These are phyloP conservation scores for Aeschynomene evenia DNA, from an alignment of 306 rosid genomes.

Conservation along the genomic window DNA sequence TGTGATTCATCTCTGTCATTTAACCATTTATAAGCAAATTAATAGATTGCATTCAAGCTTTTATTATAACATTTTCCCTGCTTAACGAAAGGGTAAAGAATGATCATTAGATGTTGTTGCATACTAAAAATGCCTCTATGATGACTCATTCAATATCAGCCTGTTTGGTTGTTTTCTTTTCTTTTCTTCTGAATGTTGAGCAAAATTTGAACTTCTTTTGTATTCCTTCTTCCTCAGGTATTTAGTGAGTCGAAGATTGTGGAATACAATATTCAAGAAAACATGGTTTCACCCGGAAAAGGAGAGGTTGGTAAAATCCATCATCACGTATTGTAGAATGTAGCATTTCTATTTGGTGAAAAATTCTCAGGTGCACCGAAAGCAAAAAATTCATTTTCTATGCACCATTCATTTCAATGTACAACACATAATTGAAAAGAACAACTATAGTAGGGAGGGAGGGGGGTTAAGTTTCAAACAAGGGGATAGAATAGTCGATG, in stretches of 20 bases:
- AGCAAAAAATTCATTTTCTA: too few relatives aligned
- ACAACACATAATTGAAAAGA: too few relatives aligned
- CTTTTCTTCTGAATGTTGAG: constrained; percentile 1
- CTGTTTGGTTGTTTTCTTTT: background rate
- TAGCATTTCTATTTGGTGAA: background rate
- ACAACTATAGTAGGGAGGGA: too few relatives aligned
- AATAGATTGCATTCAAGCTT: background rate
- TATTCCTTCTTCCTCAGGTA: constrained; percentile 40
- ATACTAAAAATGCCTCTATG: background rate
- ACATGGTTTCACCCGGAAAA: constrained; percentile 59
- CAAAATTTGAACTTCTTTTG: constrained; percentile 1
- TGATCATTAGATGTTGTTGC: constrained; percentile 4
- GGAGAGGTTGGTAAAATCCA: constrained; percentile 62
- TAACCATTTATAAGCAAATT: background rate
- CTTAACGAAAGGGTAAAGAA: background rate
- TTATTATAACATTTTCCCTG: background rate
- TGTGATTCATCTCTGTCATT: background rate
- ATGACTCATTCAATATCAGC: background rate
- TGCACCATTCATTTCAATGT: too few relatives aligned
- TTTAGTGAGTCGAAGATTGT: constrained; percentile 81
- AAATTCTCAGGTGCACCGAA: too few relatives aligned
- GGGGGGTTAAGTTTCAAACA: too few relatives aligned
- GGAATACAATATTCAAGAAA: constrained; percentile 64
- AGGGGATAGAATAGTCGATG: too few relatives aligned
- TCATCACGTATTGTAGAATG: constrained; percentile 1